These are phyloP conservation scores for Euphorbia peplus DNA, from an alignment of 345 rosid genomes.

Conservation along the genomic window DNA sequence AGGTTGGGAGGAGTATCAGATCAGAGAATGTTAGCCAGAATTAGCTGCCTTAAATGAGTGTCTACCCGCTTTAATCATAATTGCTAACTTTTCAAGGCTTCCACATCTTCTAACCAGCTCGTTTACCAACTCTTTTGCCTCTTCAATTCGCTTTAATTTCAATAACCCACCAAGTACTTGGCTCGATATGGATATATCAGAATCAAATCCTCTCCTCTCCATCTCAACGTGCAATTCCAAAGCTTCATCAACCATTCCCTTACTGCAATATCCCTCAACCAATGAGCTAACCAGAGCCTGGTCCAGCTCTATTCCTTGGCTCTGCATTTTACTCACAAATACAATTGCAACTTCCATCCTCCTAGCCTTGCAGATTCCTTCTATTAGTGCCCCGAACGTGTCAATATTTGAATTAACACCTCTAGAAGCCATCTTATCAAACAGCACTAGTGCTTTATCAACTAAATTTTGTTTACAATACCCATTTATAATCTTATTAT, in stretches of 20 bases:
- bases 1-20: too few relatives aligned
- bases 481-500: conserved; percentile 41
- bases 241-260: conserved; percentile 39
- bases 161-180: conserved; percentile 26
- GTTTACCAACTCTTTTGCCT: conserved; percentile 28
- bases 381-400: conserved; percentile 42
- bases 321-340: conserved; percentile 33
- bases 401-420: conserved; percentile 39
- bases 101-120: conserved; percentile 29
- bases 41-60: neutral
- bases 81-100: neutral
- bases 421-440: conserved; percentile 33
- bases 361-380: conserved; percentile 39
- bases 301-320: conserved; percentile 40
- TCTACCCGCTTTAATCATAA: neutral
- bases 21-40: neutral
- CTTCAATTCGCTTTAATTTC: conserved; percentile 22
- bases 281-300: conserved; percentile 30
- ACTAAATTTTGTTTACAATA: conserved; percentile 28
- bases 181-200: conserved; percentile 18
- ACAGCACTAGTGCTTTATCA: conserved; percentile 34
- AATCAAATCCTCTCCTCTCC: conserved; percentile 35
- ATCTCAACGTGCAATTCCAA: conserved; percentile 36
- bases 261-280: conserved; percentile 31
- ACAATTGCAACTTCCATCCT: conserved; percentile 34